Evolutionary conservation across 345 rosid species (phyloP).

Genomic region (Schrenkiella parvula): DNA sequence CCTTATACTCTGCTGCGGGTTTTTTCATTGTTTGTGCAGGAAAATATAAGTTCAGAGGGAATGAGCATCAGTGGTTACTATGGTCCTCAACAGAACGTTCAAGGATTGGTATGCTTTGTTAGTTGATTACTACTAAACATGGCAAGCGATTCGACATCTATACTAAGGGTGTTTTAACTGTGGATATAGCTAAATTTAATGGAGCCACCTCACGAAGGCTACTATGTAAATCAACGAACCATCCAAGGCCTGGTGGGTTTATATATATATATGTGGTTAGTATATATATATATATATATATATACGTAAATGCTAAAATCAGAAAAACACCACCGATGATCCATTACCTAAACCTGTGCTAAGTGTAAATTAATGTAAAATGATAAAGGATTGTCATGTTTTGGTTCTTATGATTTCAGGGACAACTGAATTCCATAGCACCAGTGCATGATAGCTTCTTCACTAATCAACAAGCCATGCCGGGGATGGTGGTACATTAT

Average conservation of each 20-base stretch:
- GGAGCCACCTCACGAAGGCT: conserved; percentile 71
- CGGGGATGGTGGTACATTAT: conserved; percentile 56
- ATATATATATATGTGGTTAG: neutral
- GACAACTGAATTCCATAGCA: conserved; percentile 47
- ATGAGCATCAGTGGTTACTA: conserved; percentile 48
- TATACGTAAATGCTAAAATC: neutral
- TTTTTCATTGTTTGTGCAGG: conserved; percentile 31
- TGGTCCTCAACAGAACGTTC: conserved; percentile 48
- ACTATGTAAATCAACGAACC: conserved; percentile 51
- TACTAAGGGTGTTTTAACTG: conserved; percentile 17
- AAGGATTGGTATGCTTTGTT: conserved; percentile 47
- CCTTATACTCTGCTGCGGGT: neutral
- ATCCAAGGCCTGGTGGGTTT: conserved; percentile 50
- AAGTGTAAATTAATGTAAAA: neutral
- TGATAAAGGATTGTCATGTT: neutral
- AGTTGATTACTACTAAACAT: neutral
- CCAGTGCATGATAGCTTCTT: conserved; percentile 47
- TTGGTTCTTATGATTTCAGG: conserved; percentile 33
- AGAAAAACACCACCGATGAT: neutral
- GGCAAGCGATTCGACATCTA: neutral
- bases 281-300: neutral
- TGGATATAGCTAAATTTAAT: conserved; percentile 54
- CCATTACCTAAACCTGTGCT: neutral
- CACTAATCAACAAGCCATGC: conserved; percentile 48
- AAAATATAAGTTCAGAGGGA: conserved; percentile 47